Evolutionary conservation across 805 yeast genomes (phyloP), one percentile per base, ranked within the genome.

Genomic region (Yueomyces sp.): DNA sequence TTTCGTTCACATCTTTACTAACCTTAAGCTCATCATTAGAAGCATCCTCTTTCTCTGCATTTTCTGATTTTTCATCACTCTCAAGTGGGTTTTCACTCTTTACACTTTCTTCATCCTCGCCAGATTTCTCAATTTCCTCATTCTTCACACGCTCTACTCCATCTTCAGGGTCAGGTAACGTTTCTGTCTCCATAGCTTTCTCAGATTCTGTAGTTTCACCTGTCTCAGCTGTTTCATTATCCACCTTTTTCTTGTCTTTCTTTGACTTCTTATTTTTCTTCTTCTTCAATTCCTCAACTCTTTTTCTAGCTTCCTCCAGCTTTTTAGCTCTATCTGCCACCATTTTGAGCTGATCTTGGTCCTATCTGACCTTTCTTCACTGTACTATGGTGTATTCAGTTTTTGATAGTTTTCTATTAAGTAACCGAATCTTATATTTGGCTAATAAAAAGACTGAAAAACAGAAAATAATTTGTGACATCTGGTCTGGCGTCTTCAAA

Each of bases 271-370:
- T 72, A 57, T 70, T 74, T 57, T 65, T 68, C 60, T 69, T 69
- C 62, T 75, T 75, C 66, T 77, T 82, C 67, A 82, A 63, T 53
- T 80, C 85, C 46, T 81, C 87, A 38, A 73, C 77, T 49, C 79
- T 74, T 64, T 79, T 81, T 53, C 82, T 73, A 4, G 90, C 92
- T 2, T 81, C 81, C 49, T 80, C 86, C 41, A 84, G 66, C 57
- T 78, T 75, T 55, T 77, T 83, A 41, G 74, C 77, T 48, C 77
- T 72, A 27, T 56, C 52, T 39, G 55, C 60, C 26, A 64, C 68
- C 19, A 19, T 19, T 19, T 19, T 19, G 19, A 19, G 19, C 2
- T 19, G 19, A 19, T 19, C 19, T 19, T 19, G 19, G 19, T 19
- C 19, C 19, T 19, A 19, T 19, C 19, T 19, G 19, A 19, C 19